Base-by-base conservation (phyloP, 1,284 basidiomycete genomes). In the Austroboletus niveus region DNA sequence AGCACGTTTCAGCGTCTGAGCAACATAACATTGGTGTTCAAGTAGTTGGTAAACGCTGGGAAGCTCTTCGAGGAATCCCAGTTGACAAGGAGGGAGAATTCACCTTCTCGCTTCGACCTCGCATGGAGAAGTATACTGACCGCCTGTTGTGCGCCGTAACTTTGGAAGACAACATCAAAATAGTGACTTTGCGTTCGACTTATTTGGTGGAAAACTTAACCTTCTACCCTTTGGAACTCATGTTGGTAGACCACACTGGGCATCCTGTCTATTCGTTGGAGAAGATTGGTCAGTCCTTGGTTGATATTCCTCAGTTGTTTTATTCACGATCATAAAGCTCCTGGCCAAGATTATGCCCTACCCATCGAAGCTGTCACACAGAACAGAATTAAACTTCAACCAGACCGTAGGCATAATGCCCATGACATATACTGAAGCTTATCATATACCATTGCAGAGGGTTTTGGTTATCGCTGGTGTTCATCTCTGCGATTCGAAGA, bases 41-140 rank as follows among this genome's bases (percentile, higher is more conserved):
- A 58, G 84, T 99, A 57, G 79, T 92, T 42, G 92, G 88, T 48
- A 93, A 92, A 64, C 75, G 85, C 5, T 99, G 97, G 96, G 95
- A 98, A 62, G 83, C 89, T 42, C 72, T 99, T 35, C 83, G 89
- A 47, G 85, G 90, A 52, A 85, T 99, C 51, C 92, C 92, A 2
- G 96, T 99, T 12, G 94, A 98, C 63, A 80, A 87, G 42, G 96
- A 98, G 71, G 97, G 98, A 49, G 94, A 98, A 70, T 95, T 86
- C 64, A 80, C 92, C 14, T 93, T 96, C 66, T 82, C 85, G 7
- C 76, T 99, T 32, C 85, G 92, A 8, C 95, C 97, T 8, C 81
- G 86, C 58, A 78, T 74, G 15, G 83, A 83, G 39, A 89, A 88
- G 66, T 85, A 91, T 52, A 80, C 84, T 4, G 86, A 92, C 66